A percentile compares a stretch with the other conserved stretches of the same genome.
phyloP scores from a whole-genome alignment of 345 rosid genomes.

The Citrus glauca region DNA sequence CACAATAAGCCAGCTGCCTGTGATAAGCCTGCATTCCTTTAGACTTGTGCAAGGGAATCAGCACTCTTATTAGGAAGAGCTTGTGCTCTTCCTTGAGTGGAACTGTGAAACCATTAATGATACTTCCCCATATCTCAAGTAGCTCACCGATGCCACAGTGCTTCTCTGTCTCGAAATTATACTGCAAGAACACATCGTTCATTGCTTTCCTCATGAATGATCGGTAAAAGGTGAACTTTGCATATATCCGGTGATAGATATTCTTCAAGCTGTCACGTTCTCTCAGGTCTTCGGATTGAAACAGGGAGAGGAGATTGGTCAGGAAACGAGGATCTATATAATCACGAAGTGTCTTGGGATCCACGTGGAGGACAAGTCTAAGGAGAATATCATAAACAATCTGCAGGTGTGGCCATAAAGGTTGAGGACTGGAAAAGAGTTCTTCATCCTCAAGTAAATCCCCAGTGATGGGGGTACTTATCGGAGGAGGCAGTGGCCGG shows the following conservation, averaged over 20 bases:
- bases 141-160: constrained; percentile 50
- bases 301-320: constrained; percentile 38
- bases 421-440: constrained; percentile 19
- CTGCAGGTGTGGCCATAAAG: constrained; percentile 55
- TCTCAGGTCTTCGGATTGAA: constrained; percentile 58
- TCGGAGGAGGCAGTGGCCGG: constrained; percentile 51
- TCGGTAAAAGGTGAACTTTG: constrained; percentile 42
- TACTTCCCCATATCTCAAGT: constrained; percentile 66
- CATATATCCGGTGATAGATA: constrained; percentile 52
- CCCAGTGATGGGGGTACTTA: constrained; percentile 3
- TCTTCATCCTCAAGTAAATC: constrained; percentile 50
- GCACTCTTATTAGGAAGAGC: constrained; percentile 53
- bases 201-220: constrained; percentile 58
- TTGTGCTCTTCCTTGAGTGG: constrained; percentile 67
- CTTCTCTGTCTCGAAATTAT: constrained; percentile 44
- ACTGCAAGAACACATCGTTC: constrained; percentile 45
- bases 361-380: constrained; percentile 29
- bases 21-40: constrained; percentile 45
- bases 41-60: constrained; percentile 58
- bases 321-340: constrained; percentile 41
- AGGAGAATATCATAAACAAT: constrained; percentile 45
- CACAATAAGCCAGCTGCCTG: constrained; percentile 48
- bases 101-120: constrained; percentile 59
- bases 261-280: constrained; percentile 57
- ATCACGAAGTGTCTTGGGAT: constrained; percentile 36